Evolutionary conservation across 208 protist species (phyloP).

Genomic region (Phytomonas francai): DNA sequence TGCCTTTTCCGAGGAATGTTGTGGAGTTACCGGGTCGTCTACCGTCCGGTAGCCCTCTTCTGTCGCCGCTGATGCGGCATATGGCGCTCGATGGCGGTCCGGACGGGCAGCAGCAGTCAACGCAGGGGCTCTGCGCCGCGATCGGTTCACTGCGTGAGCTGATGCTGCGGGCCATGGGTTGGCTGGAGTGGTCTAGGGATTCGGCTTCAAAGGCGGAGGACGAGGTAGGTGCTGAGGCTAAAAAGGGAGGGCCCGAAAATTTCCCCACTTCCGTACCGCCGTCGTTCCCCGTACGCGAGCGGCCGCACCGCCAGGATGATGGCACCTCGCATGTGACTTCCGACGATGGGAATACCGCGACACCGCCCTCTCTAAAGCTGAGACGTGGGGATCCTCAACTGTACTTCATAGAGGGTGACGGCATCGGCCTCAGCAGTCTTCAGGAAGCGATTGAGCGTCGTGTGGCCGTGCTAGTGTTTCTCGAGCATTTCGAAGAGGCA

Average conservation of each 20-base stretch:
- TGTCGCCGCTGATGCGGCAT: background rate
- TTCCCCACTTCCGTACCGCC: background rate
- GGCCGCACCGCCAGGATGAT: background rate
- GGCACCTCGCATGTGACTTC: background rate
- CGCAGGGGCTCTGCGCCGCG: background rate
- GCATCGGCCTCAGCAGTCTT: constrained; percentile 32
- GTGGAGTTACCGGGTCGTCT: background rate
- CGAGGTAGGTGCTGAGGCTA: background rate
- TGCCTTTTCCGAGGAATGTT: background rate
- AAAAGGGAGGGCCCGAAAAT: background rate
- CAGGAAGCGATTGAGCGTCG: constrained; percentile 77
- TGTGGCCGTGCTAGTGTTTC: constrained; percentile 53
- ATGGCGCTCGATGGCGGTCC: background rate
- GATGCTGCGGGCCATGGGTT: constrained; percentile 47
- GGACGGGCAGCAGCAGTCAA: background rate
- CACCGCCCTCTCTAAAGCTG: constrained; percentile 2
- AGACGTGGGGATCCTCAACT: constrained; percentile 1
- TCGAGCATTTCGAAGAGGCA: constrained; percentile 40
- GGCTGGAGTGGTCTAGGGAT: constrained; percentile 12
- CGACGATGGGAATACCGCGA: too few species aligned
- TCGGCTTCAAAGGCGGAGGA: constrained; percentile 4
- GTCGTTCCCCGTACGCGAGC: background rate
- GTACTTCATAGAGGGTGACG: constrained; percentile 43
- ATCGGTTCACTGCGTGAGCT: constrained; percentile 18
- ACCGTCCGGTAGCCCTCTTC: background rate